Base-by-base conservation (phyloP, 768 basidiomycete species). In the Lyophyllum semitale region DNA sequence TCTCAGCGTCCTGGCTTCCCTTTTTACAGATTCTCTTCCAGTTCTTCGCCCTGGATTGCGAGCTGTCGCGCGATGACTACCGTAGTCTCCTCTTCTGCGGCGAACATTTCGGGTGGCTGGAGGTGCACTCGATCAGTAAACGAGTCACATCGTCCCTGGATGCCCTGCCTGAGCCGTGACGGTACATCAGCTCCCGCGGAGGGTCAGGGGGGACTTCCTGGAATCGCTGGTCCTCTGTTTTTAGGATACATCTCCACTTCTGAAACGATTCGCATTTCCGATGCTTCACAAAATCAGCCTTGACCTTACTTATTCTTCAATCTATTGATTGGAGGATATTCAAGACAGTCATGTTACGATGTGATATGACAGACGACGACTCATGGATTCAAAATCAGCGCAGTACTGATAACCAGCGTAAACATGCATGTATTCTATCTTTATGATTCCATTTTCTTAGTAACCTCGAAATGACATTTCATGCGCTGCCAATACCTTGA, bases 1-100 rank as follows among this genome's bases (percentile, higher is more conserved):
- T 57, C 7, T 8, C 46, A 11, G n/a, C 27, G 12, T 57, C 56
- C n/a, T 57, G 56, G 56, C 25, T 57, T 13, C 56, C 56, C 25
- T 53, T 57, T n/a, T 33, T 45, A 5, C 51, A 51, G 17, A 26
- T 38, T n/a, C 45, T 53, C 26, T 51, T 57, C 17, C 3, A 2
- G 8, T 37, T 30, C 6, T 41, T 51, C 18, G 38, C 32, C 15
- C 20, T 51, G 20, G 22, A 26, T 29, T 51, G 40, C 40, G 42
- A 42, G 2, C 11, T 51, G 4, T 30, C 51, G 3, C 11, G 43
- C 15, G 18, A 30, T 3, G 51, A 51, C 25, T 51, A 41, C 51
- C 30, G 18, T 18, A 18, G 27, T 17, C 37, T 51, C 8, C 40
- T 51, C 12, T 25, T 26, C 4, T 25, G 30, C 20, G 26, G 51